These are phyloP conservation scores for Phialophora expanda DNA, from an alignment of 2,329 filamentous ascomycete genomes.

Conservation along the genomic window DNA sequence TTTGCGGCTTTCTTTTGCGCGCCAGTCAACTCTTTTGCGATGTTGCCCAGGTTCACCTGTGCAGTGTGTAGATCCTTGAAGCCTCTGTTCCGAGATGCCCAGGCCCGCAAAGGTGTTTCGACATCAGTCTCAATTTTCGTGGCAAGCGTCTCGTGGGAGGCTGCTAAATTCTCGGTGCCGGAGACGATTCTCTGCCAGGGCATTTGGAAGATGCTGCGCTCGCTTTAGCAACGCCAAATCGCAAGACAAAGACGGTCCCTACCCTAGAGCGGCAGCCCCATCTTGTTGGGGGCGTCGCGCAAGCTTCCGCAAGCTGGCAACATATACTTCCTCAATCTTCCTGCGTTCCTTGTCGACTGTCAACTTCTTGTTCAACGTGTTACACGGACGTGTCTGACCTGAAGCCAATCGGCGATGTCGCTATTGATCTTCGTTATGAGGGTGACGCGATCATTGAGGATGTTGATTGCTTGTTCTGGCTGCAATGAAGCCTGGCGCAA, in stretches of 20 bases:
- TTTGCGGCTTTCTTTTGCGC: slow-evolving; percentile 87
- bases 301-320: slow-evolving; percentile 79
- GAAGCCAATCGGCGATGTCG: slow-evolving; percentile 95
- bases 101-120: slow-evolving; percentile 79
- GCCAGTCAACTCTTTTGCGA: slow-evolving; percentile 84
- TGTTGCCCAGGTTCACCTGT: slow-evolving; percentile 75
- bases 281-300: slow-evolving; percentile 75
- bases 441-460: slow-evolving; percentile 85
- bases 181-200: slow-evolving; percentile 89
- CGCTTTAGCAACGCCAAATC: slow-evolving; percentile 6
- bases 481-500: slow-evolving; percentile 72
- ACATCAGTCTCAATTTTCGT: slow-evolving; percentile 86
- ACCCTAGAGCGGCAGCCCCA: slow-evolving; percentile 84
- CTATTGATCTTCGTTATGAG: slow-evolving; percentile 83
- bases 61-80: slow-evolving; percentile 81
- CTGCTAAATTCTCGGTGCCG: slow-evolving; percentile 78
- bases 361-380: slow-evolving; percentile 9
- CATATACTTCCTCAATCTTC: slow-evolving; percentile 88
- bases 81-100: slow-evolving; percentile 72
- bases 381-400: slow-evolving; percentile 63
- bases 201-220: slow-evolving; percentile 77
- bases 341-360: slow-evolving; percentile 75
- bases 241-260: slow-evolving; percentile 46
- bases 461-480: slow-evolving; percentile 78
- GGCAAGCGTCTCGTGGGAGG: slow-evolving; percentile 80